Conservation (phyloP, 139 green algal species). For the Microglena sp. region DNA sequence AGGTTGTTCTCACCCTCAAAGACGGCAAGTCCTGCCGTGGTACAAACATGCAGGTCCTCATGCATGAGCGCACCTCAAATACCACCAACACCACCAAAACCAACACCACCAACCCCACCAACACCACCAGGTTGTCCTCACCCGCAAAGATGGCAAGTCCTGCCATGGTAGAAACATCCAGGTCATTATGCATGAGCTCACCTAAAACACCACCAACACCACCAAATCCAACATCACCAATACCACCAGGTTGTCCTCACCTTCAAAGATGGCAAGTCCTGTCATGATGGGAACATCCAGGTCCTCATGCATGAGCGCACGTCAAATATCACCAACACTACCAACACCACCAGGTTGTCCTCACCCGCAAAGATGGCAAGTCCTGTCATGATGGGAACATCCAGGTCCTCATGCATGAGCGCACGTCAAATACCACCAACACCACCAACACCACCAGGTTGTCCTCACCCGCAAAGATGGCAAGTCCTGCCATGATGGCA, state of each 20-base stretch:
- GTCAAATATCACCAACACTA: slow-evolving; percentile 14
- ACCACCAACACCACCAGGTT: slow-evolving; percentile 12
- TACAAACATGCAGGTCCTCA: no score
- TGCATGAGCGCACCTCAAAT: no score
- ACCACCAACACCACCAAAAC: no score
- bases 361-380: slow-evolving; percentile 24
- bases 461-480: slow-evolving; percentile 33
- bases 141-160: slow-evolving; percentile 18
- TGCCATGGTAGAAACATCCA: slow-evolving; percentile 62
- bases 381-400: slow-evolving; percentile 60
- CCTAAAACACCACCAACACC: no score
- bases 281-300: slow-evolving; percentile 58
- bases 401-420: slow-evolving; percentile 31
- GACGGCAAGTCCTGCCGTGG: no score
- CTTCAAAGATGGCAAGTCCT: no score
- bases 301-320: slow-evolving; percentile 42
- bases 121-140: slow-evolving; percentile 29
- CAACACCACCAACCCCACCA: not conserved
- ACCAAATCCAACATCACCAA: no score
- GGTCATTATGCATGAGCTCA: slow-evolving; percentile 47
- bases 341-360: slow-evolving; percentile 19
- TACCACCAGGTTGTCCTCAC: no score
- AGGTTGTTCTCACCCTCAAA: no score
- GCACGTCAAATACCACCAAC: no score
- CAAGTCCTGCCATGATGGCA: slow-evolving; percentile 55